Evolutionary conservation across 2,329 filamentous ascomycete species (phyloP), one percentile per base, ranked within the genome.

Genomic region (Cercospora zeae-maydis): DNA sequence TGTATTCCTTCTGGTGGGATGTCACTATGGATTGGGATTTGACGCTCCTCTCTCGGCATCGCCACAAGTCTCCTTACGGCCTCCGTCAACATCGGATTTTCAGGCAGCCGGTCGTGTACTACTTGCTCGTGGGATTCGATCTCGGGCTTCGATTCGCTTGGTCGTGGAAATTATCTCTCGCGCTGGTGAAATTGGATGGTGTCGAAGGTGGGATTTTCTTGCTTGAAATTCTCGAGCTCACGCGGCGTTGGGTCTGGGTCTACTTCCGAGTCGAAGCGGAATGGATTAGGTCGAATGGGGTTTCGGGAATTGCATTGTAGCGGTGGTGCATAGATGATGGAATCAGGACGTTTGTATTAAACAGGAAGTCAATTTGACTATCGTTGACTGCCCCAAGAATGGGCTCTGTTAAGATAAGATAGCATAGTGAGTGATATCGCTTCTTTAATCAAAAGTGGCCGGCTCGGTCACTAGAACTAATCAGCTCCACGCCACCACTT

Each of bases 1-100:
- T 90, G 49, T 99, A 96, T 78, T 92, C 90, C n/a, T 98, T 98
- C 80, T 99, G 95, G 82, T 99, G 95, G 95, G 95, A 99, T 72
- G 87, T 98, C 31, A 84, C 91, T 60, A 95, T 93, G 79, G 95
- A 99, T 81, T 99, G 95, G 95, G 95, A 98, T 74, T 82, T 99
- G 66, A 91, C 89, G 0, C 82, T 98, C 13, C 90, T 98, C 73
- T 85, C 88, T 1, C 75, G 81, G 1, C 75, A 79, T 13, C 78
- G 85, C 65, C 85, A 88, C 66, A 81, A 82, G 67, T 84, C 93
- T 70, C 86, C 91, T 0, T 95, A 86, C 74, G 95, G 91, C 1
- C 81, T 99, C 49, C 87, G 95, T 30, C 83, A 87, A 56, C 83
- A 88, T 61, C 84, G 93, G 19, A 84, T 88, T 73, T 91, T 97